These are phyloP conservation scores for Nigrospora oryzae DNA, from an alignment of 2,329 filamentous ascomycete species.

Conservation along the genomic window DNA sequence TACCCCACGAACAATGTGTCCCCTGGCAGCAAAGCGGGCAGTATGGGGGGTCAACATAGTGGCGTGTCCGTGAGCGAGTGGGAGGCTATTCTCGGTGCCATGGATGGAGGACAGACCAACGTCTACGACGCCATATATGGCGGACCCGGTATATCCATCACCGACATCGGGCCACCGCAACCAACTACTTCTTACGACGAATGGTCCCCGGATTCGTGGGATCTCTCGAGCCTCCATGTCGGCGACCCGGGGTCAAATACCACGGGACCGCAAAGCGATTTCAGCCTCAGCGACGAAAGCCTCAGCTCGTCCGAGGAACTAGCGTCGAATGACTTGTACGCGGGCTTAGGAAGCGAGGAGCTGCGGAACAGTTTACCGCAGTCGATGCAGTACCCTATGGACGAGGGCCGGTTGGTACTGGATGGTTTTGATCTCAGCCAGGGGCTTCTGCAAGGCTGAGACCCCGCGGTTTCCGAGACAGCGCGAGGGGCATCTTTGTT, in stretches of 20 bases:
- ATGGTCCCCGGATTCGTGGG: constrained; percentile 53
- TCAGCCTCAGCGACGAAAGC: constrained; percentile 50
- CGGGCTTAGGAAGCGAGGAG: constrained; percentile 30
- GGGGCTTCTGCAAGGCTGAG: constrained; percentile 8
- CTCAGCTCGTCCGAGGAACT: constrained; percentile 47
- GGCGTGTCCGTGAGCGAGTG: constrained; percentile 61
- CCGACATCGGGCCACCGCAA: constrained; percentile 17
- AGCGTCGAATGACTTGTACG: constrained; percentile 33
- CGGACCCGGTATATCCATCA: constrained; percentile 42
- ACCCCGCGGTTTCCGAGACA: no score
- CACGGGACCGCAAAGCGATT: constrained; percentile 40
- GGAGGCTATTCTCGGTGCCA: constrained; percentile 71
- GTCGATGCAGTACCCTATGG: constrained; percentile 8
- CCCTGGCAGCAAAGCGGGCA: constrained; percentile 25
- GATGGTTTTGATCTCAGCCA: constrained; percentile 14
- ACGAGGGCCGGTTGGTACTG: constrained; percentile 13
- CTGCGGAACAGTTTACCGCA: constrained; percentile 20
- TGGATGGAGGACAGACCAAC: constrained; percentile 73
- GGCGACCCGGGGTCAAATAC: constrained; percentile 35
- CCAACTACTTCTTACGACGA: constrained; percentile 24
- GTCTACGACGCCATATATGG: constrained; percentile 81
- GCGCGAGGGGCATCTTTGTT: no score
- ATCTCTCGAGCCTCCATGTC: constrained; percentile 41
- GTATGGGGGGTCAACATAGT: constrained; percentile 23
- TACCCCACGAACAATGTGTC: constrained; percentile 20